These are phyloP conservation scores for Daldinia loculata DNA, from an alignment of 495 filamentous ascomycete genomes.

Conservation along the genomic window DNA sequence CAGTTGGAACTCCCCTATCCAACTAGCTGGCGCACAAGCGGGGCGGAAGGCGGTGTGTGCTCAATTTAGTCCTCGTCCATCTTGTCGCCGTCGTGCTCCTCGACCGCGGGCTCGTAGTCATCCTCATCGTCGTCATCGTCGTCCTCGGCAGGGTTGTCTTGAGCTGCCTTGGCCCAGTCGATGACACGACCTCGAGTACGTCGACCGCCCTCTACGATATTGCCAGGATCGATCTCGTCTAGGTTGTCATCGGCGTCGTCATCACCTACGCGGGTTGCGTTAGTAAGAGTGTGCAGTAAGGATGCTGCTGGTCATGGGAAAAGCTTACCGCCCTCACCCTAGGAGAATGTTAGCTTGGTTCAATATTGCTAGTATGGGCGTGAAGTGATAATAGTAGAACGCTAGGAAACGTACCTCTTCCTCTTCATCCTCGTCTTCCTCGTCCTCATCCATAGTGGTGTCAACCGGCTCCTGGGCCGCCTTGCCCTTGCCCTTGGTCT, in stretches of 20 bases:
- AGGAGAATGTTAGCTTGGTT: slow-evolving; percentile 36
- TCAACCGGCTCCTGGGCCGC: slow-evolving; percentile 62
- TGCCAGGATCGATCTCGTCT: slow-evolving; percentile 86
- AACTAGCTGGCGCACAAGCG: slow-evolving; percentile 15
- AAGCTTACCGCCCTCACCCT: slow-evolving; percentile 56
- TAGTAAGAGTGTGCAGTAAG: slow-evolving; percentile 21
- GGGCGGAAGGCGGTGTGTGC: background rate
- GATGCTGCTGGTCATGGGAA: slow-evolving; percentile 20
- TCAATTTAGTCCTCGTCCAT: slow-evolving; percentile 58
- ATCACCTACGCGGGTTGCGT: slow-evolving; percentile 52
- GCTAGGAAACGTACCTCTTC: slow-evolving; percentile 62
- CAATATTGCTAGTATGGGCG: slow-evolving; percentile 9
- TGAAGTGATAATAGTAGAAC: background rate
- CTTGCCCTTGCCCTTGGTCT: slow-evolving; percentile 70
- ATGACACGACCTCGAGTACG: slow-evolving; percentile 88
- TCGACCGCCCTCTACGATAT: slow-evolving; percentile 80
- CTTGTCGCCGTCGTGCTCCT: slow-evolving; percentile 50
- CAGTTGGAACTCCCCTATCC: slow-evolving; percentile 25
- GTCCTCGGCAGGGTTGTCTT: slow-evolving; percentile 70
- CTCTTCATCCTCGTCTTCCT: slow-evolving; percentile 69
- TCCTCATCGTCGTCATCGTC: slow-evolving; percentile 86
- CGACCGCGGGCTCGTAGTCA: slow-evolving; percentile 57
- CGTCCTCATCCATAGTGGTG: slow-evolving; percentile 73
- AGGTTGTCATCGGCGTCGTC: slow-evolving; percentile 83
- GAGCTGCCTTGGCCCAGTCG: slow-evolving; percentile 83